Base-by-base conservation (phyloP, 495 filamentous ascomycete genomes). In the Neurospora sp. region DNA sequence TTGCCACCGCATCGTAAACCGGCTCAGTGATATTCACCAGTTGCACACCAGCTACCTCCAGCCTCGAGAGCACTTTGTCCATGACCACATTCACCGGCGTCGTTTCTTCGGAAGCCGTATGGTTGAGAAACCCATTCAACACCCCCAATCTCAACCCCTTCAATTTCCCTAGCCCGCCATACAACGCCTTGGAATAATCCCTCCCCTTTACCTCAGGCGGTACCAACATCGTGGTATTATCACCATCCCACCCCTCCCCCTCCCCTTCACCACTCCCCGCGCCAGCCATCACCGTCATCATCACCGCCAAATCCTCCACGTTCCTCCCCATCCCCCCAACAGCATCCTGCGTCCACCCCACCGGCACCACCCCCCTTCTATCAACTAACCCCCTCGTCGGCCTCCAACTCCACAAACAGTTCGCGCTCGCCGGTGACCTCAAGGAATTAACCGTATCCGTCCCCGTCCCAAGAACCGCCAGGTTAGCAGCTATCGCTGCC, bases 361-460 rank as follows among this genome's bases (percentile, higher is more conserved):
- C 85, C 0, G 89, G 89, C 7, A 92, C 85, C 31, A 91, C 83
- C 0, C 90, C 90, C 2, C 75, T 70, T 27, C 83, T 74, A 4
- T 84, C 83, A 20, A 92, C 84, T 35, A 87, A 74, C 0, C 90
- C 91, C n/a, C 83, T 75, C 2, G 88, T 90, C 10, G 90, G 89
- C 10, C 89, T 80, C 74, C 89, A 82, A 71, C 89, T 90, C 62
- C 90, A 89, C 20, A 92, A 79, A 3, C 82, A 84, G 72, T 89
- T 90, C 31, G 89, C 88, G n/a, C 85, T 87, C 39, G 90, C 90
- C 1, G 90, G 90, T 60, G 86, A 90, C 2, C 90, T 80, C 2
- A 91, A 77, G 4, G 86, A 89, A 72, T 92, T 91, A 31, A 91
- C 85, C 3, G 90, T 91, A 73, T 92, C 90, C 4, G 88, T 88